Evolutionary conservation across 305 asterid species (phyloP).

Genomic region (Nicotiana rustica): DNA sequence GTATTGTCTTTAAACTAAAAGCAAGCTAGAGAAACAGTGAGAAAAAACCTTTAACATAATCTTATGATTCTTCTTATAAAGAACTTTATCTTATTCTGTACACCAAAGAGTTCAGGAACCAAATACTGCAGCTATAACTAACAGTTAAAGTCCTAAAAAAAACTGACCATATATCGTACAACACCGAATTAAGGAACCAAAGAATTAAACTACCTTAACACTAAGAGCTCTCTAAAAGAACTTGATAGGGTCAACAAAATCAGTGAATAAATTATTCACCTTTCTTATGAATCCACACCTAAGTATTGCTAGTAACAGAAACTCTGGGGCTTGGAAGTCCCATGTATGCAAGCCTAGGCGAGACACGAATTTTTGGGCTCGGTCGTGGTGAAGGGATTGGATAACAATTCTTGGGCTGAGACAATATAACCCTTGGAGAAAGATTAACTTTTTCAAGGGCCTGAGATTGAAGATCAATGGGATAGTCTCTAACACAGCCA

Average conservation of each 20-base stretch:
- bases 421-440: slow-evolving; percentile 50
- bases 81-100: not conserved
- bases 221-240: not conserved
- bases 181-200: not conserved
- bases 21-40: not conserved
- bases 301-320: slow-evolving; percentile 24
- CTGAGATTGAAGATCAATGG: slow-evolving; percentile 63
- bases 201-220: slow-evolving; percentile 10
- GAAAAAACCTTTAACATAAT: not conserved
- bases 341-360: slow-evolving; percentile 63
- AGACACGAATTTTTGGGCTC: slow-evolving; percentile 54
- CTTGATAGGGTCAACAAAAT: not conserved
- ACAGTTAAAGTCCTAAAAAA: not conserved
- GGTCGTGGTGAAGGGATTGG: slow-evolving; percentile 79
- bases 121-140: not conserved
- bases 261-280: slow-evolving; percentile 23
- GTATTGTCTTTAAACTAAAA: not conserved
- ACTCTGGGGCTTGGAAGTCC: slow-evolving; percentile 69
- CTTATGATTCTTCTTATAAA: not conserved
- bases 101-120: not conserved
- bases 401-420: slow-evolving; percentile 34
- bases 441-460: slow-evolving; percentile 70
- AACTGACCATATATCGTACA: not conserved
- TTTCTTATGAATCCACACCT: not conserved
- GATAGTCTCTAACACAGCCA: slow-evolving; percentile 74